phyloP scores from a whole-genome alignment of 2,329 filamentous ascomycete species.

The Hymenoscyphus fructigenus region DNA sequence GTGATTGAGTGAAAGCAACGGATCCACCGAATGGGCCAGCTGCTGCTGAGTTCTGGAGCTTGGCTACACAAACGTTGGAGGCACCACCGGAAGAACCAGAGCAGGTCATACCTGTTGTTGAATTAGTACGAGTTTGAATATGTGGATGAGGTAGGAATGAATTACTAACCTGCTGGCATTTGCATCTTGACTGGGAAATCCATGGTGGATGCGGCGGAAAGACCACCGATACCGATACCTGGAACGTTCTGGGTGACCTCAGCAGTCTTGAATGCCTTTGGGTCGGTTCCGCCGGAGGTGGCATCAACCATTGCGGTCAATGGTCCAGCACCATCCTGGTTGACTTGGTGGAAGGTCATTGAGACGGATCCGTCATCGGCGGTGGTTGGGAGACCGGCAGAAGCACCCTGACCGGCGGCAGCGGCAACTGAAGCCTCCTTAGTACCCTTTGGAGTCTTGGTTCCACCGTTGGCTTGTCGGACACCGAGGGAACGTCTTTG shows the following conservation, averaged over 20 bases:
- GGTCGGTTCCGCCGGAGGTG: constrained; percentile 62
- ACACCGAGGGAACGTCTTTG: constrained; percentile 37
- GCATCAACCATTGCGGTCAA: constrained; percentile 59
- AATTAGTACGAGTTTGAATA: neutral
- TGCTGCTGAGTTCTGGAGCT: constrained; percentile 59
- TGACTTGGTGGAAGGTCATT: constrained; percentile 68
- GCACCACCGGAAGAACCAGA: constrained; percentile 57
- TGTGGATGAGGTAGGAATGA: neutral
- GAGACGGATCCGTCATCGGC: constrained; percentile 59
- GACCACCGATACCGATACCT: constrained; percentile 54
- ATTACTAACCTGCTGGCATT: constrained; percentile 55
- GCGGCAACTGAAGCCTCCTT: constrained; percentile 54
- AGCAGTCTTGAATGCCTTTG: constrained; percentile 58
- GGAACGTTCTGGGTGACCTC: constrained; percentile 61
- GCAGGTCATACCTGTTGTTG: constrained; percentile 56
- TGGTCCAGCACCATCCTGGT: constrained; percentile 68
- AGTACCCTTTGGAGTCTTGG: constrained; percentile 48
- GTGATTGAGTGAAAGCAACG: constrained; percentile 62
- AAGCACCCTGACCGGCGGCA: constrained; percentile 54
- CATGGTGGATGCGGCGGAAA: constrained; percentile 58
- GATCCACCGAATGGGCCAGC: constrained; percentile 68
- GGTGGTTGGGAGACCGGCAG: constrained; percentile 55
- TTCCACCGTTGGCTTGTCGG: constrained; percentile 40
- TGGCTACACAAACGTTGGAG: constrained; percentile 62
- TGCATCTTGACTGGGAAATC: constrained; percentile 65